Conservation (phyloP, 2,329 filamentous ascomycete species). For the Neofusicoccum cordaticola region DNA sequence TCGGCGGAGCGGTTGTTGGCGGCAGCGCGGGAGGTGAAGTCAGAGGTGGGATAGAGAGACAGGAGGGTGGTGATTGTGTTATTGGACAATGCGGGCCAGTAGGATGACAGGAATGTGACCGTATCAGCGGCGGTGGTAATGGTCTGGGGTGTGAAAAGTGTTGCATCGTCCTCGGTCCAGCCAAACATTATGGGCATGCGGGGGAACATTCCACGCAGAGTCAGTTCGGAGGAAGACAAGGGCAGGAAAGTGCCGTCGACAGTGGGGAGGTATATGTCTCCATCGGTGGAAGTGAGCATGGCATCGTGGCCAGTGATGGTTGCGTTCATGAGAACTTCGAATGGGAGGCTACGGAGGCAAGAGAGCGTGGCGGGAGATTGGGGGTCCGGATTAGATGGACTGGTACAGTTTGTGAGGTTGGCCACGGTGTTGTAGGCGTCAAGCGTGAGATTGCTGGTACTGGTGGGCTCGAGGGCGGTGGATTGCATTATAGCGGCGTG, state of each 20-base stretch:
- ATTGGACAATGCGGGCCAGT: conserved; percentile 38
- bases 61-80: conserved; percentile 27
- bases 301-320: conserved; percentile 42
- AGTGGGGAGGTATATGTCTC: conserved; percentile 52
- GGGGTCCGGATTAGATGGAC: conserved; percentile 26
- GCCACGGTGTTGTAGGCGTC: conserved; percentile 54
- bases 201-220: conserved; percentile 42
- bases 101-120: conserved; percentile 38
- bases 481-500: conserved; percentile 40
- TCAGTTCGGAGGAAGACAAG: conserved; percentile 42
- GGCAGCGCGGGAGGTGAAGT: conserved; percentile 42
- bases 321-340: conserved; percentile 43
- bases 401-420: conserved; percentile 42
- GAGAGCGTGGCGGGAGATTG: conserved; percentile 43
- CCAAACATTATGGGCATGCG: conserved; percentile 40
- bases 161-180: conserved; percentile 48
- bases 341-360: conserved; percentile 48
- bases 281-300: conserved; percentile 38
- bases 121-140: conserved; percentile 40
- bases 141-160: conserved; percentile 43
- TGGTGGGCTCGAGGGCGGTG: conserved; percentile 52
- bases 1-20: conserved; percentile 43
- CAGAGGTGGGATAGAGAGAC: conserved; percentile 35
- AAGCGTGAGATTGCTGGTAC: conserved; percentile 45
- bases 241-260: conserved; percentile 53